Evolutionary conservation across 2,329 filamentous ascomycete genomes (phyloP).

Genomic region (Rhynchosporium secalis): DNA sequence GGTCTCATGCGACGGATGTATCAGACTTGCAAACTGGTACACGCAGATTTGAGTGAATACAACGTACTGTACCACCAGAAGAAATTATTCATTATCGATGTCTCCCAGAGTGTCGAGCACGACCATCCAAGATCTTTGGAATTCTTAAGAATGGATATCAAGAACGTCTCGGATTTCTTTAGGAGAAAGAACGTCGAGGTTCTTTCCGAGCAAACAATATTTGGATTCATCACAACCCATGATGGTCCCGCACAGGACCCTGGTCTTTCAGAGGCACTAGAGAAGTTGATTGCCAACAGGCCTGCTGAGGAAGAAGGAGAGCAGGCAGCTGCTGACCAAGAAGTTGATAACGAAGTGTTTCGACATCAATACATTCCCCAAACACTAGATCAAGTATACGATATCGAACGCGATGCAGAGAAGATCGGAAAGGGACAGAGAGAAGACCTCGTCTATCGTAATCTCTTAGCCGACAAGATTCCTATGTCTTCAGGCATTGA

Average conservation of each 20-base stretch:
- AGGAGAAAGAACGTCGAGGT: slow-evolving; percentile 78
- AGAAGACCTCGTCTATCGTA: slow-evolving; percentile 79
- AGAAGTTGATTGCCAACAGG: slow-evolving; percentile 64
- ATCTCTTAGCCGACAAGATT: slow-evolving; percentile 73
- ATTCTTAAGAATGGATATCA: slow-evolving; percentile 97
- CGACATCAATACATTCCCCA: slow-evolving; percentile 95
- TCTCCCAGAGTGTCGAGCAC: slow-evolving; percentile 95
- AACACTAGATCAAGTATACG: slow-evolving; percentile 93
- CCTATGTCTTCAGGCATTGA: slow-evolving; percentile 44
- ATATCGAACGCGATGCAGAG: slow-evolving; percentile 87
- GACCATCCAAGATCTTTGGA: slow-evolving; percentile 91
- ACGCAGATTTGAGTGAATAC: slow-evolving; percentile 97
- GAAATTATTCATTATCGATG: slow-evolving; percentile 90
- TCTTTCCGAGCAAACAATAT: slow-evolving; percentile 75
- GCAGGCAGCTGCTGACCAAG: slow-evolving; percentile 56
- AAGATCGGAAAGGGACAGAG: slow-evolving; percentile 73
- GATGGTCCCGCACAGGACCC: slow-evolving; percentile 62
- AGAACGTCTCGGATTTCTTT: slow-evolving; percentile 95
- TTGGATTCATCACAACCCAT: slow-evolving; percentile 73
- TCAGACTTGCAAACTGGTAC: slow-evolving; percentile 86
- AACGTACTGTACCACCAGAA: slow-evolving; percentile 88
- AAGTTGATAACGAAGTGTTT: slow-evolving; percentile 89
- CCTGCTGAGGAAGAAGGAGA: slow-evolving; percentile 55
- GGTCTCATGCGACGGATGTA: slow-evolving; percentile 92
- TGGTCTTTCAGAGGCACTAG: slow-evolving; percentile 60